phyloP scores from a whole-genome alignment of 2,329 filamentous ascomycete genomes.

The Pseudonectria foliicola region DNA sequence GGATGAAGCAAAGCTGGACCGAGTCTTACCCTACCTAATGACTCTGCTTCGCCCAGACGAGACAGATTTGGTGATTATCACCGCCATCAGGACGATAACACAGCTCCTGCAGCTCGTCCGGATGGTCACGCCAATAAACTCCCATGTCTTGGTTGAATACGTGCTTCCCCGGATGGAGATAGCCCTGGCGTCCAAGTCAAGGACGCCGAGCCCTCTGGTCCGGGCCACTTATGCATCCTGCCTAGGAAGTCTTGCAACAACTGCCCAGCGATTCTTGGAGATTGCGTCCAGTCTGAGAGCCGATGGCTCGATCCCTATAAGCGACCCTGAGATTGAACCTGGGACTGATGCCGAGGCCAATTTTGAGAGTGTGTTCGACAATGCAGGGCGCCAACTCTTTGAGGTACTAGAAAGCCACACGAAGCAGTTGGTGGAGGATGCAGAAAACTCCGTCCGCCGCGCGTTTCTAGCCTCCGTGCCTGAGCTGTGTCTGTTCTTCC shows the following conservation, averaged over 20 bases:
- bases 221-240: constrained; percentile 91
- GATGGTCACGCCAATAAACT: constrained; percentile 74
- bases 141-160: constrained; percentile 62
- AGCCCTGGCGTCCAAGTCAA: constrained; percentile 38
- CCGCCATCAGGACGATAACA: constrained; percentile 78
- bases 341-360: constrained; percentile 59
- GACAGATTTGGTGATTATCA: constrained; percentile 75
- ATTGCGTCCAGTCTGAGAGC: constrained; percentile 83
- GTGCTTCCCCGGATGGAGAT: constrained; percentile 57
- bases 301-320: constrained; percentile 70
- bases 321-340: constrained; percentile 74
- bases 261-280: constrained; percentile 78
- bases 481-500: constrained; percentile 91
- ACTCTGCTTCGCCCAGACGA: constrained; percentile 68
- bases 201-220: constrained; percentile 57
- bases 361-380: constrained; percentile 80
- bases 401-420: constrained; percentile 82
- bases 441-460: constrained; percentile 75
- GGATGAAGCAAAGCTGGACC: constrained; percentile 91
- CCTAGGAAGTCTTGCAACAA: constrained; percentile 79
- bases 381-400: constrained; percentile 74
- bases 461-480: constrained; percentile 90
- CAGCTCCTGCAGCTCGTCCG: constrained; percentile 82
- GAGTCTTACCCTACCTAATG: constrained; percentile 85
- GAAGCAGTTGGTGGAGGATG: constrained; percentile 82